phyloP scores from a whole-genome alignment of 2,329 filamentous ascomycete species.

The Trichoderma lentiforme region DNA sequence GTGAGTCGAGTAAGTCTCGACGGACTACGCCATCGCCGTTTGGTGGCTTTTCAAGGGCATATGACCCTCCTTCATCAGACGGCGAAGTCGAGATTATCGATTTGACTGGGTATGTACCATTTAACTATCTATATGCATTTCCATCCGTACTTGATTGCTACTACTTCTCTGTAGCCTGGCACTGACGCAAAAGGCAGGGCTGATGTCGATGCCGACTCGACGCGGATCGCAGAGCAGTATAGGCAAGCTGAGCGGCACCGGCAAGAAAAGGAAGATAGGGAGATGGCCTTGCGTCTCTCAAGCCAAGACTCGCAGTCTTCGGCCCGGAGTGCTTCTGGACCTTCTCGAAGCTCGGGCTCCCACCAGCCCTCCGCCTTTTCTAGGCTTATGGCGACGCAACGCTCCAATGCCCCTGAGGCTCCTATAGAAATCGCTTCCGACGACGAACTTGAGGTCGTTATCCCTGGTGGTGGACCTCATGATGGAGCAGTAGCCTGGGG shows the following conservation, averaged over 20 bases:
- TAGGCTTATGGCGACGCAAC: conserved; percentile 19
- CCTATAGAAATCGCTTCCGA: not conserved
- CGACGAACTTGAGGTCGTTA: not conserved
- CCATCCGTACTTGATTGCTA: not conserved
- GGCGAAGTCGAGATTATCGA: conserved; percentile 36
- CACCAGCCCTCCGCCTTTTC: conserved; percentile 14
- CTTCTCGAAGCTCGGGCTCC: not conserved
- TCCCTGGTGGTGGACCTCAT: not conserved
- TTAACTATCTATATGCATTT: not conserved
- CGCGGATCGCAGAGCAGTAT: conserved; percentile 34
- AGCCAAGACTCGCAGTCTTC: conserved; percentile 21
- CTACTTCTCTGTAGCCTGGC: not conserved
- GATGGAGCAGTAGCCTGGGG: not conserved
- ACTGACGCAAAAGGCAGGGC: conserved; percentile 29
- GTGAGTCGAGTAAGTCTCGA: conserved; percentile 32
- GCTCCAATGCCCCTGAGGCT: conserved; percentile 13
- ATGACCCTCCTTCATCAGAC: not conserved
- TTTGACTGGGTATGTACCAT: conserved; percentile 38
- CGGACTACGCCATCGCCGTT: conserved; percentile 28
- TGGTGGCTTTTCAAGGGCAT: not conserved
- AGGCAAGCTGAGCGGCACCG: conserved; percentile 33
- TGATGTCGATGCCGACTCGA: conserved; percentile 32
- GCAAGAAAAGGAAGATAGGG: conserved; percentile 29
- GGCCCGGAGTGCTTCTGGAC: not conserved
- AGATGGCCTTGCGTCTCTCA: conserved; percentile 29